These are phyloP conservation scores for Mycosarcoma mackinlayi DNA, from an alignment of 1,284 basidiomycete genomes.

Conservation along the genomic window DNA sequence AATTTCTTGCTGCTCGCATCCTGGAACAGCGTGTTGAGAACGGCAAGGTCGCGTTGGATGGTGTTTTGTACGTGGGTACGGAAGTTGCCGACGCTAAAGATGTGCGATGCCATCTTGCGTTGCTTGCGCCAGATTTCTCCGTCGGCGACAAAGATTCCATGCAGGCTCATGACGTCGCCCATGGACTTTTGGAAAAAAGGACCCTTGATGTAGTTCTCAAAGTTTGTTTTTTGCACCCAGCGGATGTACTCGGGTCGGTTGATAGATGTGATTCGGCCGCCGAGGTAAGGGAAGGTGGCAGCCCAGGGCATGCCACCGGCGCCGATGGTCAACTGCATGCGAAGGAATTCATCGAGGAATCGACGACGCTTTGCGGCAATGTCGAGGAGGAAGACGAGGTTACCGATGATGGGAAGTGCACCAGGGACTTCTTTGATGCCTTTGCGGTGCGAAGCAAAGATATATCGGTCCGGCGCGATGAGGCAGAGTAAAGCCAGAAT, in stretches of 20 bases:
- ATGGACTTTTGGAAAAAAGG: constrained; percentile 33
- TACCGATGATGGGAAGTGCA: constrained; percentile 41
- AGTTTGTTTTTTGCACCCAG: constrained; percentile 58
- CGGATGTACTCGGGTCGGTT: constrained; percentile 52
- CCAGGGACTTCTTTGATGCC: constrained; percentile 42
- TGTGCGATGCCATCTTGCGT: constrained; percentile 57
- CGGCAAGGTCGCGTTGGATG: constrained; percentile 33
- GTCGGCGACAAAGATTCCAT: constrained; percentile 62
- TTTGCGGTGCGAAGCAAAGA: constrained; percentile 40
- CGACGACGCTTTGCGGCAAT: constrained; percentile 36
- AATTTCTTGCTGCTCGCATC: constrained; percentile 13
- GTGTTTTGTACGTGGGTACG: constrained; percentile 47
- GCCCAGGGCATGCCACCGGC: constrained; percentile 33
- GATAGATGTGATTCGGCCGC: constrained; percentile 41
- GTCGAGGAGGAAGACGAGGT: constrained; percentile 40
- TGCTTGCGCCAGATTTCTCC: constrained; percentile 60
- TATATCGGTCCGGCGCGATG: constrained; percentile 47
- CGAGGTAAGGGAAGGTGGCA: constrained; percentile 32
- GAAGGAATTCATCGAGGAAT: constrained; percentile 44
- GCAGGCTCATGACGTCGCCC: constrained; percentile 46
- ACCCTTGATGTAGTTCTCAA: constrained; percentile 52
- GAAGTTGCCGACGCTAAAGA: constrained; percentile 60
- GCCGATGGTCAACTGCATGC: constrained; percentile 21
- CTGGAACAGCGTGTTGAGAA: constrained; percentile 32
- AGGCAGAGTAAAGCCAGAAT: constrained; percentile 36